Evolutionary conservation across 441 rosid genomes (phyloP).

Genomic region (Cnidoscolus chayamansa): DNA sequence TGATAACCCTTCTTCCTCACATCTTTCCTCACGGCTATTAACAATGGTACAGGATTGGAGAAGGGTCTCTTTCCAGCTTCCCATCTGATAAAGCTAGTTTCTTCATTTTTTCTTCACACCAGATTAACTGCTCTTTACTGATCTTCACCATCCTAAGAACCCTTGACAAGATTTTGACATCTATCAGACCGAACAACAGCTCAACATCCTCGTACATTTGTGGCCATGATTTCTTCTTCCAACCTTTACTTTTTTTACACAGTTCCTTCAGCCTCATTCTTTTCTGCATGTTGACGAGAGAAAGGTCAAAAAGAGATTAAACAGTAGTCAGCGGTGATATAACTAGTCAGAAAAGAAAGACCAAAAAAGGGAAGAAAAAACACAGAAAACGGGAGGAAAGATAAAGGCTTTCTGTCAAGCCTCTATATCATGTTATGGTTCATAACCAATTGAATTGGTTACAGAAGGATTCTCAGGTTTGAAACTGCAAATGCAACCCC

Average conservation of each 20-base stretch:
- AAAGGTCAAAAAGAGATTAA: not conserved
- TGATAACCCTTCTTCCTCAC: not conserved
- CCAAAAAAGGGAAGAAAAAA: too few species aligned
- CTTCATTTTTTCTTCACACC: slow-evolving; percentile 98
- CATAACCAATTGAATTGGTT: not conserved
- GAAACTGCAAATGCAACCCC: not conserved
- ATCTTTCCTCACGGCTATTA: slow-evolving; percentile 24
- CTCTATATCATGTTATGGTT: not conserved
- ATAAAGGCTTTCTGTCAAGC: not conserved
- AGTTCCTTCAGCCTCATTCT: slow-evolving; percentile 65
- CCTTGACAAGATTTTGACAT: slow-evolving; percentile 57
- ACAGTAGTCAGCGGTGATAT: not conserved
- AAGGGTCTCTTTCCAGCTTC: slow-evolving; percentile 70
- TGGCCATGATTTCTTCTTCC: slow-evolving; percentile 91
- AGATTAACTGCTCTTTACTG: slow-evolving; percentile 71
- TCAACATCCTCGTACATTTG: slow-evolving; percentile 54
- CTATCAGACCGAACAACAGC: slow-evolving; percentile 65
- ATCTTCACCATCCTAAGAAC: slow-evolving; percentile 71
- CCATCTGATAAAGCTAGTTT: slow-evolving; percentile 57
- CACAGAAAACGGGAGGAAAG: not conserved
- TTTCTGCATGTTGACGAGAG: slow-evolving; percentile 50
- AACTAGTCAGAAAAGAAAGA: not conserved
- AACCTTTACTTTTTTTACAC: slow-evolving; percentile 57
- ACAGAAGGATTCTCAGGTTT: not conserved
- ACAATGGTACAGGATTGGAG: slow-evolving; percentile 84